phyloP scores from a whole-genome alignment of 371 early-diverging fungal species.

The Capniomyces stellatus region DNA sequence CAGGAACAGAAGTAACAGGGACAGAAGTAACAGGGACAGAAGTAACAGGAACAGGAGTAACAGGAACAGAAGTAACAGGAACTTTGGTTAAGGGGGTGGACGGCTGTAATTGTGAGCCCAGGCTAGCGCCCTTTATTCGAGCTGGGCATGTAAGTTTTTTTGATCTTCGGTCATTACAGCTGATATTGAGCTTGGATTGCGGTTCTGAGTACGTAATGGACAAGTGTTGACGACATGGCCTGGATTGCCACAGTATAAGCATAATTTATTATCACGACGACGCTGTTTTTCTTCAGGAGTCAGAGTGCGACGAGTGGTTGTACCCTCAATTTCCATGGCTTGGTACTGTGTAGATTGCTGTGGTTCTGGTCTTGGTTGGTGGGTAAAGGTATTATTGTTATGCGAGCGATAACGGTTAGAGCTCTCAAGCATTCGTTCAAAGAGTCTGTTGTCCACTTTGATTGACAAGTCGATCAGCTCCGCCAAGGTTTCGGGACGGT shows the following conservation, averaged over 20 bases:
- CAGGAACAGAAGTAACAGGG: too few species aligned
- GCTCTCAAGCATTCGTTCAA: neutral
- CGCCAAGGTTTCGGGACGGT: neutral
- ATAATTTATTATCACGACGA: neutral
- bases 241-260: neutral
- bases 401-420: neutral
- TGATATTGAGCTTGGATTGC: neutral
- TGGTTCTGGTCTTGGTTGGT: neutral
- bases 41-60: too few species aligned
- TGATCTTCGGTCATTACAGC: neutral
- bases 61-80: too few species aligned
- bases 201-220: neutral
- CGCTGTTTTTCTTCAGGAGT: conserved; percentile 2
- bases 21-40: too few species aligned
- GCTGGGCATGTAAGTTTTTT: neutral
- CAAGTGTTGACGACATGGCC: neutral
- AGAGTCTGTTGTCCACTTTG: neutral
- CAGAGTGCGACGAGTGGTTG: neutral
- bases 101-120: neutral
- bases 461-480: neutral
- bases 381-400: neutral
- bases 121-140: conserved; percentile 4
- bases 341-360: neutral
- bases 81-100: too few species aligned
- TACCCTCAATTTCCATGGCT: neutral